Evolutionary conservation across 345 rosid genomes (phyloP).

Genomic region (Garcia nutans): DNA sequence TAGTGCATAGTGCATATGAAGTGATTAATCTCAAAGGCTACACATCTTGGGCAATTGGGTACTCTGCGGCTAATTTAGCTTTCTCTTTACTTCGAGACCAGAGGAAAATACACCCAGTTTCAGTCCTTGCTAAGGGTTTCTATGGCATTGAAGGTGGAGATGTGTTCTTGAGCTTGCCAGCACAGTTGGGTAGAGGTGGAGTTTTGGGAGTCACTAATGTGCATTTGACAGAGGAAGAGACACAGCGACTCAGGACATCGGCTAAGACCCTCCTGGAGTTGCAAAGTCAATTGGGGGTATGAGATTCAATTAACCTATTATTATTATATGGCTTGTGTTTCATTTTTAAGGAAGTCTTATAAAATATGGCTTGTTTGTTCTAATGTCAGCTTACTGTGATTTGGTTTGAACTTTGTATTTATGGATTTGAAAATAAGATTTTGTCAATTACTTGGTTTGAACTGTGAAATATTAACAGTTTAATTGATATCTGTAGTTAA

Average conservation of each 20-base stretch:
- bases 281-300: conserved; percentile 68
- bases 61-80: conserved; percentile 81
- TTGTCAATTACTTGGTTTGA: too few relatives aligned
- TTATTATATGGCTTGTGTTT: not conserved
- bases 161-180: conserved; percentile 86
- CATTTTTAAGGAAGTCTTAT: not conserved
- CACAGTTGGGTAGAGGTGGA: conserved; percentile 70
- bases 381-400: not conserved
- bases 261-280: conserved; percentile 65
- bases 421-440: not conserved
- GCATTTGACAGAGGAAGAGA: conserved; percentile 71
- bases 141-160: conserved; percentile 68
- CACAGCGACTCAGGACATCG: conserved; percentile 53
- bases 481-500: too few relatives aligned
- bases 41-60: conserved; percentile 99
- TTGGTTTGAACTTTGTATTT: not conserved
- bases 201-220: conserved; percentile 76
- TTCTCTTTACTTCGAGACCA: conserved; percentile 74
- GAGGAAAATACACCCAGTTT: conserved; percentile 84
- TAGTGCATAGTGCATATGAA: conserved; percentile 67
- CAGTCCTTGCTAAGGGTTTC: conserved; percentile 84
- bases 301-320: not conserved
- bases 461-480: too few relatives aligned
- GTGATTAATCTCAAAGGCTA: conserved; percentile 86
- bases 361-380: not conserved